A percentile compares a stretch with the other conserved stretches of the same genome.
Conservation (phyloP, 495 filamentous ascomycete genomes). For the Penicillium antarcticum region DNA sequence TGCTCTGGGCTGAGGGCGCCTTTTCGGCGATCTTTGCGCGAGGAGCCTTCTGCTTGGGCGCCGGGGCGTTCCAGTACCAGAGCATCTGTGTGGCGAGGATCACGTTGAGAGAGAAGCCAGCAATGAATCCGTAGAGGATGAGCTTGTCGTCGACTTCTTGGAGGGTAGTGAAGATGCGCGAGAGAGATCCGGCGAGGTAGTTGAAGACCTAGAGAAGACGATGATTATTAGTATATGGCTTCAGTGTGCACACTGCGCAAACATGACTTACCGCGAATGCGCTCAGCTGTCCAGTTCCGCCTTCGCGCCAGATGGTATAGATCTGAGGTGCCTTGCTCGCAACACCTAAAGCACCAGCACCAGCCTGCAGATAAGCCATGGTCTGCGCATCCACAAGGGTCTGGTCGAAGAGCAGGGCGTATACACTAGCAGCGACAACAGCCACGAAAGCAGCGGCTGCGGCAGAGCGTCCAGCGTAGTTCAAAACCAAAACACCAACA, state of each 20-base stretch:
- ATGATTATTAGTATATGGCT: slow-evolving; percentile 5
- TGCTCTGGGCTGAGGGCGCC: slow-evolving; percentile 27
- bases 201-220: slow-evolving; percentile 76
- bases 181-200: slow-evolving; percentile 87
- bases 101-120: slow-evolving; percentile 81
- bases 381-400: slow-evolving; percentile 63
- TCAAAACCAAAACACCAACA: slow-evolving; percentile 79
- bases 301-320: slow-evolving; percentile 72
- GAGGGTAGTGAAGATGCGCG: slow-evolving; percentile 93
- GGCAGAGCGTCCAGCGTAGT: slow-evolving; percentile 62
- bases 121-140: slow-evolving; percentile 90
- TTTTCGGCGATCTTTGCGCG: slow-evolving; percentile 34
- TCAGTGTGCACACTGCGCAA: background rate
- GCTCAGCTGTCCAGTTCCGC: slow-evolving; percentile 90
- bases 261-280: slow-evolving; percentile 79
- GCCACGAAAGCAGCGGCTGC: slow-evolving; percentile 73
- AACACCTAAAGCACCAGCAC: slow-evolving; percentile 76
- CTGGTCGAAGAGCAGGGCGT: slow-evolving; percentile 64
- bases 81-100: slow-evolving; percentile 88
- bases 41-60: slow-evolving; percentile 41
- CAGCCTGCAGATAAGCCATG: slow-evolving; percentile 76
- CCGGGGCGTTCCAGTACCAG: slow-evolving; percentile 87
- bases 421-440: slow-evolving; percentile 62
- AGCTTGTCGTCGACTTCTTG: slow-evolving; percentile 94
- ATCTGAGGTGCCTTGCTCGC: slow-evolving; percentile 95